A percentile compares a stretch with the other conserved stretches of the same genome.
phyloP scores from a whole-genome alignment of 805 yeast genomes.

The Kluyveromyces lactis region DNA sequence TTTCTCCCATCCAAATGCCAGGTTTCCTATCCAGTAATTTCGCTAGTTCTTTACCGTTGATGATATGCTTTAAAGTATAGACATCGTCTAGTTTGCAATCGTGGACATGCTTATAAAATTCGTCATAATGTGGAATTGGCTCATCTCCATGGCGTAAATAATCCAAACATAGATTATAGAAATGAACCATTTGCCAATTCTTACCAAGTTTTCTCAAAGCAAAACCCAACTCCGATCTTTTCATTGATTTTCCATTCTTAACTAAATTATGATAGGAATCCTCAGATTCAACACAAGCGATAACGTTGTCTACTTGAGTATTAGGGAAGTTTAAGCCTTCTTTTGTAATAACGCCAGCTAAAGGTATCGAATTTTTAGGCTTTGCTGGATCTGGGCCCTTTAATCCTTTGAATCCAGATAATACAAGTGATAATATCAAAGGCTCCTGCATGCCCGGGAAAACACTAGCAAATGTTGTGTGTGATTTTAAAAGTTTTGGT shows the following conservation, averaged over 20 bases:
- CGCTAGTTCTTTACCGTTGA: conserved; percentile 69
- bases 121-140: conserved; percentile 25
- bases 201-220: conserved; percentile 47
- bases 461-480: not conserved
- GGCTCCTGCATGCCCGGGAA: not conserved
- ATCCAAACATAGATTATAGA: conserved; percentile 24
- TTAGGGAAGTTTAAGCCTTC: conserved; percentile 66
- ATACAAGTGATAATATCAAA: conserved; percentile 1
- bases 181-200: conserved; percentile 40
- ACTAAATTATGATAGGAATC: conserved; percentile 24
- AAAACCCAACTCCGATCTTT: conserved; percentile 54
- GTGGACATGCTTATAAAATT: conserved; percentile 24
- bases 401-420: conserved; percentile 1
- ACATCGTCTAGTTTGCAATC: conserved; percentile 16
- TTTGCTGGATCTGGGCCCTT: conserved; percentile 4
- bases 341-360: conserved; percentile 42
- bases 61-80: conserved; percentile 47
- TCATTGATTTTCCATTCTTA: conserved; percentile 16
- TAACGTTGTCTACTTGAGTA: conserved; percentile 43
- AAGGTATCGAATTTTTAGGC: conserved; percentile 8
- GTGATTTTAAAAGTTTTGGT: conserved; percentile 1
- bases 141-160: conserved; percentile 11
- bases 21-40: conserved; percentile 48
- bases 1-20: conserved; percentile 77
- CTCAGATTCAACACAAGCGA: conserved; percentile 34